Evolutionary conservation across 257 asterid genomes (phyloP), one percentile per base, ranked within the genome.

Genomic region (Lycium ferocissimum): DNA sequence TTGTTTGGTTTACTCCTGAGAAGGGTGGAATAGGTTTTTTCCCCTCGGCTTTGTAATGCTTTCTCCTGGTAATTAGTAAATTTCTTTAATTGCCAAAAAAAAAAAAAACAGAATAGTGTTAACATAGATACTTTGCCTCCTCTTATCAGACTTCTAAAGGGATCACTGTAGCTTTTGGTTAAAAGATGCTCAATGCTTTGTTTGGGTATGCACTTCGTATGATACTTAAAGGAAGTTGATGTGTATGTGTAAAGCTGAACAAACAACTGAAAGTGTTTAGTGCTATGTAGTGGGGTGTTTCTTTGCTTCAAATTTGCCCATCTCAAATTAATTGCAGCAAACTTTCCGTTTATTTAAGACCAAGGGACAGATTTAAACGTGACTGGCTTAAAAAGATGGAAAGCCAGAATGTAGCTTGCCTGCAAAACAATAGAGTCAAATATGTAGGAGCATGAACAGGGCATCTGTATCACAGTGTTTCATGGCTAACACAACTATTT

Each of bases 301-400:
- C 81, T 73, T 73, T 12, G 40, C 2, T 73, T 73, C 80, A 73
- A 73, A n/a, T 47, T 9, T 73, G 80, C 59, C 57, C 40, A 17
- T 45, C 81, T 45, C 81, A 12, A 33, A 33, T 66, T 12, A 2
- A 33, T 13, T 66, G 45, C 73, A 3, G 73, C 71, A 20, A 26
- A 26, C 9, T 66, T 22, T 11, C 1, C 3, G 12, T 33, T 33
- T 33, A 4, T 2, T 11, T 33, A 66, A 66, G 73, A 66, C 9
- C 1, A 66, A 33, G 14, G 13, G 73, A 66, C 73, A 26, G 45
- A 65, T 4, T 65, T 10, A 65, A 65, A 26, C 0, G 33, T 12
- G 45, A 5, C 73, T 66, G 45, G 9, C 73, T 2, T 33, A 14
- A 66, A 66, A 13, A 33, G 73, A 11, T 66, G 73, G 45, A 5